These are phyloP conservation scores for Pisolithus sp. DNA, from an alignment of 768 basidiomycete genomes.

Conservation along the genomic window DNA sequence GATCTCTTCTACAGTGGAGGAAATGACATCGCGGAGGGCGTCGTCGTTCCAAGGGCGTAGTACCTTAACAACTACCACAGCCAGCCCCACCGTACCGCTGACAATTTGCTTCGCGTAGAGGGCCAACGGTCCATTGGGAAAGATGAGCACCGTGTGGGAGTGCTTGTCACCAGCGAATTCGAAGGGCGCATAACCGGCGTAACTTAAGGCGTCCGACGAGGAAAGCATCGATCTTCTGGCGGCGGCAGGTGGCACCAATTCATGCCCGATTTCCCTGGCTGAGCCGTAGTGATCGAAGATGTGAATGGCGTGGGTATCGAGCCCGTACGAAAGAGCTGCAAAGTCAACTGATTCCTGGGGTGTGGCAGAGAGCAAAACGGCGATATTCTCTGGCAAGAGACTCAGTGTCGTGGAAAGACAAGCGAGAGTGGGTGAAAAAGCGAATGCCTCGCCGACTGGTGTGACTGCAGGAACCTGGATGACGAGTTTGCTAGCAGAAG, in stretches of 20 bases:
- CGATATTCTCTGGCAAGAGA: constrained; percentile 57
- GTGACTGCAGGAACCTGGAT: constrained; percentile 79
- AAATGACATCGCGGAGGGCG: constrained; percentile 54
- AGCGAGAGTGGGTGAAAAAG: constrained; percentile 73
- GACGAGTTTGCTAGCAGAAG: constrained; percentile 60
- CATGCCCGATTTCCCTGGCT: constrained; percentile 67
- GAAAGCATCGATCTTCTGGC: constrained; percentile 24
- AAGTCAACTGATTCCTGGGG: constrained; percentile 79
- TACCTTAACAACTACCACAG: constrained; percentile 68
- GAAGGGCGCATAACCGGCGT: constrained; percentile 68
- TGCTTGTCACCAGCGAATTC: constrained; percentile 62
- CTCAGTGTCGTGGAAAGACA: constrained; percentile 53
- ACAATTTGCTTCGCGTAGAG: constrained; percentile 51
- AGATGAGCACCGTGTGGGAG: constrained; percentile 61
- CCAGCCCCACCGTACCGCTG: constrained; percentile 42
- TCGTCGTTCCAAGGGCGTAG: constrained; percentile 76
- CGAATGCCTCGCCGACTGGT: constrained; percentile 55
- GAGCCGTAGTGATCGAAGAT: constrained; percentile 84
- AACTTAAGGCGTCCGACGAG: constrained; percentile 44
- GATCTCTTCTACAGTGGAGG: constrained; percentile 49
- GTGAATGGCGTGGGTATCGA: constrained; percentile 74
- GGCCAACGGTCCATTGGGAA: constrained; percentile 75
- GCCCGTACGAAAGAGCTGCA: constrained; percentile 66
- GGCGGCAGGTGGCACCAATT: constrained; percentile 35
- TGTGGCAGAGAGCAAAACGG: constrained; percentile 76